Evolutionary conservation across 768 basidiomycete genomes (phyloP).

Genomic region (Phylloporus rhodoxanthus): DNA sequence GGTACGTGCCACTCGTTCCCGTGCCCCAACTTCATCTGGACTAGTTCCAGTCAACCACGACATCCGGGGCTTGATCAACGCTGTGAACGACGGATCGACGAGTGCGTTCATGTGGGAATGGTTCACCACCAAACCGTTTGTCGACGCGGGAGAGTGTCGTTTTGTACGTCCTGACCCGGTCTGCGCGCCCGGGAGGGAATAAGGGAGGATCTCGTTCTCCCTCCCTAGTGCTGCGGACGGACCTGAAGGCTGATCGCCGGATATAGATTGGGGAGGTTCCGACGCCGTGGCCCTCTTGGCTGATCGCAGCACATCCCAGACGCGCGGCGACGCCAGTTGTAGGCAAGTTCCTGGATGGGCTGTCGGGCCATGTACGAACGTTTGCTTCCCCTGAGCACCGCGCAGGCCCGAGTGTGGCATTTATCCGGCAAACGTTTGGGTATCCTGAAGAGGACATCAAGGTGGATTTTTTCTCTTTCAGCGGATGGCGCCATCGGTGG

Average conservation of each 20-base stretch:
- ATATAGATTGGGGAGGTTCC: conserved; percentile 76
- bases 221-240: neutral
- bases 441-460: conserved; percentile 79
- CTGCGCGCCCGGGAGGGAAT: neutral
- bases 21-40: neutral
- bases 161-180: conserved; percentile 55
- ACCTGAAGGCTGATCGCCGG: neutral
- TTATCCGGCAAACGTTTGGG: conserved; percentile 72
- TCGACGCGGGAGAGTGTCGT: conserved; percentile 70
- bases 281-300: conserved; percentile 97
- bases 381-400: conserved; percentile 62
- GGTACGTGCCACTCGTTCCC: conserved; percentile 35
- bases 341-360: conserved; percentile 51
- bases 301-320: conserved; percentile 79
- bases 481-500: neutral
- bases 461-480: conserved; percentile 31
- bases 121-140: conserved; percentile 83
- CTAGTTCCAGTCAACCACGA: conserved; percentile 62
- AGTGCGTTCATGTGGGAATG: conserved; percentile 95
- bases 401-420: conserved; percentile 57
- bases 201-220: too few species aligned
- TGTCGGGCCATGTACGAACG: conserved; percentile 58
- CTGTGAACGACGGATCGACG: conserved; percentile 83
- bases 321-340: conserved; percentile 50
- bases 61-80: conserved; percentile 73